These are phyloP conservation scores for Amanita subjunquillea DNA, from an alignment of 768 basidiomycete species.

Conservation along the genomic window DNA sequence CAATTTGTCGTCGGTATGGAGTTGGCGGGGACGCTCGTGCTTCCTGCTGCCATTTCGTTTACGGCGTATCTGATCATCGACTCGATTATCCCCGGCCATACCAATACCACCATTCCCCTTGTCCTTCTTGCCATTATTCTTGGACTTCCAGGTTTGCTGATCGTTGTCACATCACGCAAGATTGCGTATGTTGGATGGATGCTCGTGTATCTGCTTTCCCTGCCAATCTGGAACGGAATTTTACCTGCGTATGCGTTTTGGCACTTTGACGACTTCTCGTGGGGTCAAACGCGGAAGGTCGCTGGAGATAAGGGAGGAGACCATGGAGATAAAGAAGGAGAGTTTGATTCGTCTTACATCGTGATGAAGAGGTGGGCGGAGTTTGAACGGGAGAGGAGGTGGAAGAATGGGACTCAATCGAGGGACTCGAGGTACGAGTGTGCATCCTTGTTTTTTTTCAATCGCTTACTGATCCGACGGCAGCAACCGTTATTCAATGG, in stretches of 20 bases:
- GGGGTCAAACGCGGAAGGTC: constrained; percentile 89
- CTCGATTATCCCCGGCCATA: constrained; percentile 72
- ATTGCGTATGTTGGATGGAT: constrained; percentile 96
- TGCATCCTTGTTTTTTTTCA: constrained; percentile 14
- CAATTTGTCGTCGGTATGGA: constrained; percentile 99
- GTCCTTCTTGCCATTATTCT: constrained; percentile 89
- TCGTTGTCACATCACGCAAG: constrained; percentile 93
- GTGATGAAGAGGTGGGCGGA: constrained; percentile 99
- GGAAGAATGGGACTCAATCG: constrained; percentile 81
- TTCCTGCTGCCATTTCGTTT: constrained; percentile 96
- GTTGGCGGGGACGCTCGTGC: constrained; percentile 87
- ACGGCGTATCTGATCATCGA: constrained; percentile 88
- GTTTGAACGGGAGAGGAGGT: constrained; percentile 91
- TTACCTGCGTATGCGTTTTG: constrained; percentile 96
- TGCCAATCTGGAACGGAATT: constrained; percentile 96
- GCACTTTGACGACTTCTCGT: constrained; percentile 98
- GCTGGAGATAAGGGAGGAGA: constrained; percentile 59
- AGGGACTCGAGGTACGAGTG: constrained; percentile 71
- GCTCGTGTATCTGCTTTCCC: constrained; percentile 83
- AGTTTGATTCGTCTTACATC: constrained; percentile 93
- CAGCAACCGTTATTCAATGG: constrained; percentile 61
- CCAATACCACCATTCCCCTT: constrained; percentile 81
- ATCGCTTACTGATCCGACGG: constrained; percentile 8
- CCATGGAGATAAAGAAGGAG: constrained; percentile 93
- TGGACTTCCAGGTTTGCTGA: constrained; percentile 90